Conservation (phyloP, 106 monocot genomes). For the Vanilla planifolia region DNA sequence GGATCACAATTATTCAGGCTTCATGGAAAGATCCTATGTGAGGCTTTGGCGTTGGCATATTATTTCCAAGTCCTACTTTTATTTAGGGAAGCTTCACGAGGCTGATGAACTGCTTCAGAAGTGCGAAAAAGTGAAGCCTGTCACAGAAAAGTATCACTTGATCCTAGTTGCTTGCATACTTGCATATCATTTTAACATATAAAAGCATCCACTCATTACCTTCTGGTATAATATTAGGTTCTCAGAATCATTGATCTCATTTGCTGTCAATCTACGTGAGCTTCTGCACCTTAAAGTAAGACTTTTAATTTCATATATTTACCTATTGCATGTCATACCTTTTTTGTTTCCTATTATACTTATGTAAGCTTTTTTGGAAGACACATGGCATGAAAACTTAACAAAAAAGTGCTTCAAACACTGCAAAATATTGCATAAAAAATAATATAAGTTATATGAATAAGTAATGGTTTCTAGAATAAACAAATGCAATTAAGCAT, state of each 20-base stretch:
- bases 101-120: conserved; percentile 66
- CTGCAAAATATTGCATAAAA: no score
- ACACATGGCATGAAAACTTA: no score
- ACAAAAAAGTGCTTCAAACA: no score
- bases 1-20: conserved; percentile 24
- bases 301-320: conserved; percentile 4
- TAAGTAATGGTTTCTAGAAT: no score
- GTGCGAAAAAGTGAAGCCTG: conserved; percentile 34
- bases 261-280: conserved; percentile 40
- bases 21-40: conserved; percentile 4
- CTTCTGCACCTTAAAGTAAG: conserved; percentile 75
- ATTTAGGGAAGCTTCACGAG: conserved; percentile 81
- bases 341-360: no score
- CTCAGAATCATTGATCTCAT: conserved; percentile 31
- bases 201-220: conserved; percentile 5
- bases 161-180: no score
- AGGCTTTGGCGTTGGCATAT: conserved; percentile 58
- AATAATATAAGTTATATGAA: no score
- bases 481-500: no score
- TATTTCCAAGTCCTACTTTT: conserved; percentile 70
- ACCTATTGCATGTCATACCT: no score
- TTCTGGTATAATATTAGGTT: conserved; percentile 20
- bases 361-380: no score
- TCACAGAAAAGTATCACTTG: conserved; percentile 52
- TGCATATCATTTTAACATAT: not conserved